Percentiles rank a stretch among this genome's conserved stretches.
phyloP scores from a whole-genome alignment of 2,329 filamentous ascomycete species.

The Aspergillus intermedius region DNA sequence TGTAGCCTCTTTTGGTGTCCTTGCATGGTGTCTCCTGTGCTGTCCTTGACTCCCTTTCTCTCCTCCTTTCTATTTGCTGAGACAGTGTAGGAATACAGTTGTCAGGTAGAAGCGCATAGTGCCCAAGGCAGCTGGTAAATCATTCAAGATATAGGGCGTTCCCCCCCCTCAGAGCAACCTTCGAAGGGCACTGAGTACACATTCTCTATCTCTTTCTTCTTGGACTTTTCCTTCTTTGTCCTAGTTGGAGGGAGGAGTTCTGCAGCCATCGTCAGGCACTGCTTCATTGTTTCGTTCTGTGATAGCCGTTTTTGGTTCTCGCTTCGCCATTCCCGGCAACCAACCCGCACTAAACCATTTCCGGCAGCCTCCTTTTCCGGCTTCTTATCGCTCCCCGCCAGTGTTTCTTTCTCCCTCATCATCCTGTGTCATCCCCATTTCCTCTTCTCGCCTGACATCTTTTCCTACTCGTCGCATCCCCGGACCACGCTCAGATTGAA shows the following conservation, averaged over 20 bases:
- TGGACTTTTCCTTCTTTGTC: neutral
- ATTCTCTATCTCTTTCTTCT: too few relatives aligned
- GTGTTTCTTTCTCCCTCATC: slow-evolving; percentile 1
- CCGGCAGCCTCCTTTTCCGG: slow-evolving; percentile 1
- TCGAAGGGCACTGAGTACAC: neutral
- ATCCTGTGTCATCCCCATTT: neutral
- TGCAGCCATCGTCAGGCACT: neutral
- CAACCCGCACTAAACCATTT: neutral
- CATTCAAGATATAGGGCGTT: neutral
- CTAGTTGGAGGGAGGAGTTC: neutral
- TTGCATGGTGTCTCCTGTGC: neutral
- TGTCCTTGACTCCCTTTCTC: neutral
- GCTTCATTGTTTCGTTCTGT: neutral
- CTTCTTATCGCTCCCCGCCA: slow-evolving; percentile 1
- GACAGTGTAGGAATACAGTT: neutral
- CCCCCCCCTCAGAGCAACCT: neutral
- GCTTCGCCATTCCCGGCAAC: neutral
- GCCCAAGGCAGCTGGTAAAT: neutral
- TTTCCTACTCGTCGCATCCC: neutral
- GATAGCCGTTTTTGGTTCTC: neutral
- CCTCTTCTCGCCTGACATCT: neutral
- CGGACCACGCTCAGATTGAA: neutral
- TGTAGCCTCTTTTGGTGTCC: neutral
- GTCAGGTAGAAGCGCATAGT: neutral
- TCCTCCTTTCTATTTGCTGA: neutral